These are phyloP conservation scores for Ophiostoma australiae DNA, from an alignment of 2,329 filamentous ascomycete genomes.

Conservation along the genomic window DNA sequence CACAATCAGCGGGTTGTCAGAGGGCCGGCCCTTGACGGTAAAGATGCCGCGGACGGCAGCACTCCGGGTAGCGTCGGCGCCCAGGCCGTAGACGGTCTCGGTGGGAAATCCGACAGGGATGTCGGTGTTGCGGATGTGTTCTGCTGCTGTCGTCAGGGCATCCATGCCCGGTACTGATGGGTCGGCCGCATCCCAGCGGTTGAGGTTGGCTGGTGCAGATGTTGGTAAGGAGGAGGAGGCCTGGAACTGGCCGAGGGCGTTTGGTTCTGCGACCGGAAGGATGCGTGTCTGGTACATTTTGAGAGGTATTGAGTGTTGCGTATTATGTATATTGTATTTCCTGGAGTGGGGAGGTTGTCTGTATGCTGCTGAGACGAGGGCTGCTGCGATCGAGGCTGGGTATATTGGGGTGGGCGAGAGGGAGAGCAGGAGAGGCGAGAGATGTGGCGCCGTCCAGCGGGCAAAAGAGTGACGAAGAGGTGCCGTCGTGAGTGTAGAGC, in stretches of 20 bases:
- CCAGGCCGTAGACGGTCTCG: constrained; percentile 94
- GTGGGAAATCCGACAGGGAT: constrained; percentile 91
- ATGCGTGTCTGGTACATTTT: constrained; percentile 28
- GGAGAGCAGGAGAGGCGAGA: background rate
- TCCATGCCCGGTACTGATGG: constrained; percentile 33
- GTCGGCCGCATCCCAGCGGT: constrained; percentile 39
- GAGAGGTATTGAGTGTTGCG: background rate
- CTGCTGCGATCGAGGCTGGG: background rate
- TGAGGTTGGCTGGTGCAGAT: constrained; percentile 23
- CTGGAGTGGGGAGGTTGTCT: background rate
- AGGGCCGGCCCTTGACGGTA: constrained; percentile 79
- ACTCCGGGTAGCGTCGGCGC: constrained; percentile 88
- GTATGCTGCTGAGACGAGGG: background rate
- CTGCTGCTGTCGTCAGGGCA: constrained; percentile 59
- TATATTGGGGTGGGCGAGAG: background rate
- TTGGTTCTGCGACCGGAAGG: constrained; percentile 26
- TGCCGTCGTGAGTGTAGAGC: constrained; percentile 11
- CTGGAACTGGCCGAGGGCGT: constrained; percentile 27
- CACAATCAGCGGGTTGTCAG: constrained; percentile 92
- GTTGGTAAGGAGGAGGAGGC: background rate
- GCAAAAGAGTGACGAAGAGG: background rate
- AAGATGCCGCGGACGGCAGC: constrained; percentile 87
- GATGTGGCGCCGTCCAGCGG: constrained; percentile 25
- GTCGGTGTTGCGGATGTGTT: constrained; percentile 58
- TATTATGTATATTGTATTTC: background rate